Percentiles rank a stretch among this genome's conserved stretches.
phyloP scores from a whole-genome alignment of 108 stramenopile genomes.

The Skeletonema menzelii region DNA sequence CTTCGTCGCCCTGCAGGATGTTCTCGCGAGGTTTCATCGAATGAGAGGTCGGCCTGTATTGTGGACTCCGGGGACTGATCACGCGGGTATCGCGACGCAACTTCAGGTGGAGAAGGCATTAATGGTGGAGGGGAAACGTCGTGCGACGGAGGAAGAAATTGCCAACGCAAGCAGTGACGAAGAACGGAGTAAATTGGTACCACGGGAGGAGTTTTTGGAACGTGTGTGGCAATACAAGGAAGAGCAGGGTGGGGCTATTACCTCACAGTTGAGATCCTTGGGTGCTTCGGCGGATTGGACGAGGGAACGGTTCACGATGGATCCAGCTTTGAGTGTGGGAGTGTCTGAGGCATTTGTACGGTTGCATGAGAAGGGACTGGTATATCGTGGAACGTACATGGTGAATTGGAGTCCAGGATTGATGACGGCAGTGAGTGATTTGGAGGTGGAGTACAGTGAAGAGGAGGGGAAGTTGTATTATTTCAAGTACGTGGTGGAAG shows the following conservation, averaged over 20 bases:
- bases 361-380: conserved; percentile 92
- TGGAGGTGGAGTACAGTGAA: conserved; percentile 94
- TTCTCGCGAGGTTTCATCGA: conserved; percentile 95
- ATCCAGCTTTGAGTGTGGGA: conserved; percentile 80
- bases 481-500: conserved; percentile 94
- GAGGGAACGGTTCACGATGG: conserved; percentile 98
- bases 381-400: conserved; percentile 96
- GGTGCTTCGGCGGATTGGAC: conserved; percentile 99
- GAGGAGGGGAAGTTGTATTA: conserved; percentile 95
- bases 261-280: conserved; percentile 89
- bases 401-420: conserved; percentile 98
- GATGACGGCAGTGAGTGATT: conserved; percentile 97
- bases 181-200: conserved; percentile 59
- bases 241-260: conserved; percentile 96
- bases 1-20: conserved; percentile 98
- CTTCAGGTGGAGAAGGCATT: conserved; percentile 93
- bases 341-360: conserved; percentile 95
- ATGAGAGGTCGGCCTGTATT: conserved; percentile 96
- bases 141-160: conserved; percentile 33
- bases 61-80: conserved; percentile 98
- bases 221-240: conserved; percentile 92
- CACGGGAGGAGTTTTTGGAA: conserved; percentile 87
- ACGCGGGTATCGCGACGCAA: conserved; percentile 99
- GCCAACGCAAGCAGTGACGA: conserved; percentile 49
- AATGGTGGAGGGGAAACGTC: conserved; percentile 67